Percentiles rank a stretch among this genome's conserved stretches.
phyloP scores from a whole-genome alignment of 2,329 filamentous ascomycete genomes.

The Neoscytalidium dimidiatum region DNA sequence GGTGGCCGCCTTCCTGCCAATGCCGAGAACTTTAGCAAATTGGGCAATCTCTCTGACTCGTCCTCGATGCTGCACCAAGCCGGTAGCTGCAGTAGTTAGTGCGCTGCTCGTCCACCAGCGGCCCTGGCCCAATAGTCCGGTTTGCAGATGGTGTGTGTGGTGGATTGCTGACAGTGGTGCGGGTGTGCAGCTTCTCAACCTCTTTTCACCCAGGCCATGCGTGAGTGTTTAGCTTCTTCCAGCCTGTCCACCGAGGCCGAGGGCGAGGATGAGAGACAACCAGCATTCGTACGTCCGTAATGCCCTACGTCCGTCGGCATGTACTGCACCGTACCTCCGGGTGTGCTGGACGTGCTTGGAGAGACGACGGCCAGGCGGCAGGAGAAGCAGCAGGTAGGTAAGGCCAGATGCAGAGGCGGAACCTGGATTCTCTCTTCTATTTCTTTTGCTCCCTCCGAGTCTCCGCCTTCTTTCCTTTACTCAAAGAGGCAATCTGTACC shows the following conservation, averaged over 20 bases:
- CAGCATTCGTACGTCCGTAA: neutral
- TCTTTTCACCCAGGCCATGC: neutral
- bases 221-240: neutral
- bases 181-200: neutral
- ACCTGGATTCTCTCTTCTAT: neutral
- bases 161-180: neutral
- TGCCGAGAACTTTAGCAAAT: neutral
- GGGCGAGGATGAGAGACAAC: neutral
- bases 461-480: neutral
- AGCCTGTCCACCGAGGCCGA: neutral
- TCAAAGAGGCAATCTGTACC: neutral
- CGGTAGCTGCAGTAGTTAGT: neutral
- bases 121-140: neutral
- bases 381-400: neutral
- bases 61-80: neutral
- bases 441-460: neutral
- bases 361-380: too few species aligned
- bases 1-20: neutral
- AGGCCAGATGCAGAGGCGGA: neutral
- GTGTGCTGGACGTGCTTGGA: neutral
- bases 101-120: neutral
- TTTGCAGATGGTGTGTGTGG: neutral
- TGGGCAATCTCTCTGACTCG: constrained; percentile 11
- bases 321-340: too few species aligned
- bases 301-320: neutral